Evolutionary conservation across 2,329 filamentous ascomycete genomes (phyloP), one percentile per base, ranked within the genome.

Genomic region (Venturiaceae sp.): DNA sequence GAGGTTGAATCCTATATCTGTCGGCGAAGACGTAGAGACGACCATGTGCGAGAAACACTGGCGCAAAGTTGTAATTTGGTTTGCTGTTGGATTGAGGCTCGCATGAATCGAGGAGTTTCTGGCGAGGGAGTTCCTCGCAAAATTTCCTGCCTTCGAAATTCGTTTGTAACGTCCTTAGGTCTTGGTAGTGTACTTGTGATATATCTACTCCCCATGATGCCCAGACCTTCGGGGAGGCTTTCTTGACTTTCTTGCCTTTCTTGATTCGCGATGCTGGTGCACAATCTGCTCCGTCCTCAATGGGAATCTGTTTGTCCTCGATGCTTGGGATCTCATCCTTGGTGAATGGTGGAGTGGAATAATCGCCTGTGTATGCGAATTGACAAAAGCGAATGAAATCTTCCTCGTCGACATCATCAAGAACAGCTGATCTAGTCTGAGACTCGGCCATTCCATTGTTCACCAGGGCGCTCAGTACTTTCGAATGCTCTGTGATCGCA

Each of bases 351-450:
- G 56, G 41, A 34, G 30, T 23, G 8, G 56, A 33, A 26, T 57
- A 58, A 36, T 58, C 44, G 33, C 56, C 56, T 26, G 47, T 53
- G 30, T 58, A 58, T 28, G 37, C 56, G 26, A 53, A 58, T 36
- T 58, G 47, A 39, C 37, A 58, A 32, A 58, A 58, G 30, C 56
- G 56, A 13, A 58, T 23, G 21, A 58, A 58, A 37, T 58, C 56
- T 14, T 53, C 56, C n/a, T 23, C 41, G 6, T 58, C 26, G 11
- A 58, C 16, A 36, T 58, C 37, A 26, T 58, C 41, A 16, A 52
- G 23, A 23, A 13, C 32, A 9, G 30, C 56, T 9, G n/a, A 9
- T 13, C 28, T 55, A 9, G 9, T 33, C 30, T 56, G 52, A 13
- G 21, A 13, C 26, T 56, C 36, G 11, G 9, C 19, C 30, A 57